These are phyloP conservation scores for Gynandropsis gynandra DNA, from an alignment of 345 rosid species.

Conservation along the genomic window DNA sequence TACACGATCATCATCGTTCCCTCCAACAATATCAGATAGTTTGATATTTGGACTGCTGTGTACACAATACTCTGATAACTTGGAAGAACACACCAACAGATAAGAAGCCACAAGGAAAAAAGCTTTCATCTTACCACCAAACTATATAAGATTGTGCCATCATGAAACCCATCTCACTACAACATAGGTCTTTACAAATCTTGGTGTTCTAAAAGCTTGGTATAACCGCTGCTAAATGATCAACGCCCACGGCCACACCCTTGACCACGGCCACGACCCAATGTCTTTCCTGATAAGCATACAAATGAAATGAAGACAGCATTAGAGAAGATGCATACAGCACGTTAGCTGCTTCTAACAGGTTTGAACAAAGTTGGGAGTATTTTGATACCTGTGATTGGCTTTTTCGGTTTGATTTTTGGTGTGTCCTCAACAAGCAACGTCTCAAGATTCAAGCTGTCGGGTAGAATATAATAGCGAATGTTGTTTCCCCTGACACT, in stretches of 20 bases:
- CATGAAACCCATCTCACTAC: conserved; percentile 16
- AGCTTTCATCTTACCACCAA: no score
- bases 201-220: conserved; percentile 14
- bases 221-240: conserved; percentile 7
- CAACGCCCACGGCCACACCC: conserved; percentile 71
- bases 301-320: conserved; percentile 8
- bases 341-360: background rate
- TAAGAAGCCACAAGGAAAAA: no score
- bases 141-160: no score
- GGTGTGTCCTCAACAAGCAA: conserved; percentile 94
- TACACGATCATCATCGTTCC: no score
- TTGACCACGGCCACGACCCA: conserved; percentile 89
- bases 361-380: background rate
- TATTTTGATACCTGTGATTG: conserved; percentile 64
- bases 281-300: conserved; percentile 49
- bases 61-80: no score
- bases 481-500: conserved; percentile 97
- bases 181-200: conserved; percentile 23
- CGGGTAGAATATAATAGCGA: conserved; percentile 94
- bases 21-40: no score
- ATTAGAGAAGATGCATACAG: background rate
- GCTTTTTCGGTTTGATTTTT: conserved; percentile 88
- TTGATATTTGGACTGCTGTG: no score
- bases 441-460: conserved; percentile 97
- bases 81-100: no score